Evolutionary conservation across 257 asterid genomes (phyloP).

Genomic region (Solanum appendiculatum): DNA sequence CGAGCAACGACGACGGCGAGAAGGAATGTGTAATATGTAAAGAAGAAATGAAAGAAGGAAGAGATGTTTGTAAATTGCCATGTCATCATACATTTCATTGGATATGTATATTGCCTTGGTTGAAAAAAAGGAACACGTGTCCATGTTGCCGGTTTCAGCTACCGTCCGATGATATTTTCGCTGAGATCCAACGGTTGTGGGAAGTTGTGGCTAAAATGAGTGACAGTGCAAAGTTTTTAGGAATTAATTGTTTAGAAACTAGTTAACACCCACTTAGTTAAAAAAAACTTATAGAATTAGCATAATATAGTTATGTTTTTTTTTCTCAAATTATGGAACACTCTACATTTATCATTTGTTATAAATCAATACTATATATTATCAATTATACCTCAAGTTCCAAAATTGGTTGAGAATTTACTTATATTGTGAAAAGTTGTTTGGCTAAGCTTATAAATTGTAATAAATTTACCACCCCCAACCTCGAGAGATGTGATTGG

Average conservation of each 20-base stretch:
- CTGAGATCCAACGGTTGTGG: slow-evolving; percentile 71
- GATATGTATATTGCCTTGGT: slow-evolving; percentile 71
- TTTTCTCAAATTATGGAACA: neutral
- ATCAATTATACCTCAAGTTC: neutral
- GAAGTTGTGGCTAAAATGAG: slow-evolving; percentile 35
- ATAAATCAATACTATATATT: neutral
- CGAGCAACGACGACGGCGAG: slow-evolving; percentile 7
- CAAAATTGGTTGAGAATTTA: neutral
- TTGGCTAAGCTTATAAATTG: too few relatives aligned
- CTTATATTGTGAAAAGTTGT: neutral
- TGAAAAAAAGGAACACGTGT: slow-evolving; percentile 60
- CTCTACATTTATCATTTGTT: neutral
- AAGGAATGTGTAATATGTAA: slow-evolving; percentile 69
- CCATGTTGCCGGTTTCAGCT: slow-evolving; percentile 85
- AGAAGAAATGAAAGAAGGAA: slow-evolving; percentile 67
- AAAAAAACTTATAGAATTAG: neutral
- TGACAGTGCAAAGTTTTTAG: neutral
- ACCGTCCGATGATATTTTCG: slow-evolving; percentile 63
- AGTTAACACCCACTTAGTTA: neutral
- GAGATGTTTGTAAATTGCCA: slow-evolving; percentile 82
- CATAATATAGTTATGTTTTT: neutral
- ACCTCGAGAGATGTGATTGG: too few relatives aligned
- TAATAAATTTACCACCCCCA: neutral
- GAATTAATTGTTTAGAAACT: neutral
- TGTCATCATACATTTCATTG: slow-evolving; percentile 83